A percentile compares a stretch with the other conserved stretches of the same genome.
phyloP scores from a whole-genome alignment of 495 filamentous ascomycete genomes.

The Penicillium robsamsonii region DNA sequence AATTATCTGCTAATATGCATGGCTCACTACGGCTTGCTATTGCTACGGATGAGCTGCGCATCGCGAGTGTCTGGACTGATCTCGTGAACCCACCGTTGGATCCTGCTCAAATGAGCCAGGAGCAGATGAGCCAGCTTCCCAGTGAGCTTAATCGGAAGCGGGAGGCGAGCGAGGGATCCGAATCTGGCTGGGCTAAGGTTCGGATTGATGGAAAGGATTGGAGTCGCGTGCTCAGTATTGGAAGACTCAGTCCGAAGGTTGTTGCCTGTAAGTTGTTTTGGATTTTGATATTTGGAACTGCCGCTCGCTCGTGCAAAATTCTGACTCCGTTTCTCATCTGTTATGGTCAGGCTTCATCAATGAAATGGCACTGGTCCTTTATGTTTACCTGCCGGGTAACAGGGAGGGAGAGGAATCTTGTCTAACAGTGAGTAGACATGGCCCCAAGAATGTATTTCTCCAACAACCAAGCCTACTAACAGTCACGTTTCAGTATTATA shows the following conservation, averaged over 20 bases:
- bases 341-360: conserved; percentile 54
- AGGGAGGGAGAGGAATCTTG: conserved; percentile 72
- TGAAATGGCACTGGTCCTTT: conserved; percentile 85
- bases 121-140: conserved; percentile 66
- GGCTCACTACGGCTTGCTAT: conserved; percentile 77
- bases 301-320: not conserved
- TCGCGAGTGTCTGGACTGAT: conserved; percentile 76
- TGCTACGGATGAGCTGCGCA: conserved; percentile 73
- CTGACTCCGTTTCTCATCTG: not conserved
- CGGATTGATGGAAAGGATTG: conserved; percentile 90
- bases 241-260: conserved; percentile 79
- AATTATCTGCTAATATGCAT: conserved; percentile 85
- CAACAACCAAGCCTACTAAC: not conserved
- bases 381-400: conserved; percentile 81
- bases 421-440: conserved; percentile 61
- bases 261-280: conserved; percentile 68
- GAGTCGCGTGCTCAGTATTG: conserved; percentile 87
- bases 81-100: conserved; percentile 84
- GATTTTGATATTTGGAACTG: not conserved
- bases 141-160: conserved; percentile 68
- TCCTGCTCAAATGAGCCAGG: conserved; percentile 63
- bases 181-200: conserved; percentile 78
- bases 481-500: conserved; percentile 54
- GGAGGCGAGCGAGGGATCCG: conserved; percentile 46
- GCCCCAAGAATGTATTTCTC: not conserved